These are phyloP conservation scores for Pseudogymnoascus destructans DNA, from an alignment of 2,329 filamentous ascomycete genomes.

Conservation along the genomic window DNA sequence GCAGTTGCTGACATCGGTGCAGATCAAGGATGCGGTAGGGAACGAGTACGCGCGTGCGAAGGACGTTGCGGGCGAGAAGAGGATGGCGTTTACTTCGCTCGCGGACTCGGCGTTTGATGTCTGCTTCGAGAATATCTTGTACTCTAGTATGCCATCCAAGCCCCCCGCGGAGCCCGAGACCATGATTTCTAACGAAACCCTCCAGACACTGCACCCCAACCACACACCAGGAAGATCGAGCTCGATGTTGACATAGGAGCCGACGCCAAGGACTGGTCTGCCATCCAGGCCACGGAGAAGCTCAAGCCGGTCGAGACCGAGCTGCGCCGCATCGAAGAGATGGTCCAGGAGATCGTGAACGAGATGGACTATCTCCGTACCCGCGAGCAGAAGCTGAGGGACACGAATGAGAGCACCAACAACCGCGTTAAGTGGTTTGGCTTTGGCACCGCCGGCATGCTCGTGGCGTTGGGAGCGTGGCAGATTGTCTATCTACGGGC, in stretches of 20 bases:
- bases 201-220: background rate
- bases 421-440: conserved; percentile 98
- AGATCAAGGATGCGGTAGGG: conserved; percentile 91
- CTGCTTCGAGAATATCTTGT: conserved; percentile 78
- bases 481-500: conserved; percentile 95
- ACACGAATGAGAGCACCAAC: conserved; percentile 99
- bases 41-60: conserved; percentile 91
- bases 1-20: conserved; percentile 13
- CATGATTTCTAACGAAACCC: background rate
- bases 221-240: conserved; percentile 49
- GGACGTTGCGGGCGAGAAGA: conserved; percentile 69
- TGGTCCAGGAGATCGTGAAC: conserved; percentile 71
- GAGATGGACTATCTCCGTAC: conserved; percentile 93
- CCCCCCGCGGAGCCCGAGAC: background rate
- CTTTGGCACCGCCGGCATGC: conserved; percentile 79
- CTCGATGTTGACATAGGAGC: conserved; percentile 28
- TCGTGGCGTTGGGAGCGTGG: conserved; percentile 83
- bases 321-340: conserved; percentile 81
- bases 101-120: conserved; percentile 89
- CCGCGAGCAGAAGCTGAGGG: conserved; percentile 87
- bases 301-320: conserved; percentile 95
- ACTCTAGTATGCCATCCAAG: background rate
- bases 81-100: conserved; percentile 88
- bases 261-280: conserved; percentile 86
- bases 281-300: conserved; percentile 92